phyloP scores from a whole-genome alignment of 2,329 filamentous ascomycete species.

The Epichloe typhina region DNA sequence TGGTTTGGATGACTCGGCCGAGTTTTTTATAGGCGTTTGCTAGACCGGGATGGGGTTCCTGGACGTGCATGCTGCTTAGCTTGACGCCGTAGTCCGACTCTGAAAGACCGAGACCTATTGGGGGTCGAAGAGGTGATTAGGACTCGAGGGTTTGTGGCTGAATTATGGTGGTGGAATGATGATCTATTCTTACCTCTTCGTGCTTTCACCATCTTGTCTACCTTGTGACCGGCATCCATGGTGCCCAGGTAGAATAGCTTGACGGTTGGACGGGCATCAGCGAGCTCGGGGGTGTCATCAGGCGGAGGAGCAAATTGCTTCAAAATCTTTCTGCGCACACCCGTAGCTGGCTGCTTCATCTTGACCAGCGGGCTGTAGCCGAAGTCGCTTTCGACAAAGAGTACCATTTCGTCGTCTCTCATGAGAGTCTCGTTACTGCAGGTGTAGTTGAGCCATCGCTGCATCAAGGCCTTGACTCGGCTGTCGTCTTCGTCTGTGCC shows the following conservation, averaged over 20 bases:
- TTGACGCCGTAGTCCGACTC: constrained; percentile 93
- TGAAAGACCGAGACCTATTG: constrained; percentile 68
- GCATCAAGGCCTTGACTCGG: constrained; percentile 77
- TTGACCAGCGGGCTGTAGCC: constrained; percentile 93
- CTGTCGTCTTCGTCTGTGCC: constrained; percentile 93
- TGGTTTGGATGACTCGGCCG: constrained; percentile 82
- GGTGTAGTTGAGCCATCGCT: constrained; percentile 90
- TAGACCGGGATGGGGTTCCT: constrained; percentile 81
- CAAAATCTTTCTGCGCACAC: constrained; percentile 84
- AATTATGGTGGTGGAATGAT: not conserved
- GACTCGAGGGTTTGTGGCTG: not conserved
- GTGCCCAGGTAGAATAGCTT: constrained; percentile 92
- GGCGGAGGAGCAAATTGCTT: constrained; percentile 99
- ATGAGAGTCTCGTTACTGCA: constrained; percentile 87
- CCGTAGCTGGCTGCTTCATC: constrained; percentile 93
- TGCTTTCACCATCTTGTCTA: constrained; percentile 86
- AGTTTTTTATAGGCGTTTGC: constrained; percentile 88
- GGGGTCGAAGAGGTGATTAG: not conserved
- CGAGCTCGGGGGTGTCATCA: constrained; percentile 90
- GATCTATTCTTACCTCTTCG: constrained; percentile 57
- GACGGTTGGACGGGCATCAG: constrained; percentile 77
- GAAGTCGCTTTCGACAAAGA: constrained; percentile 98
- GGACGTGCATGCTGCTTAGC: constrained; percentile 70
- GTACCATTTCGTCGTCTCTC: constrained; percentile 89
- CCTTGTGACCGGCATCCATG: constrained; percentile 95